Conservation (phyloP, 2,329 filamentous ascomycete species). For the Calcarisporium arbuscula region DNA sequence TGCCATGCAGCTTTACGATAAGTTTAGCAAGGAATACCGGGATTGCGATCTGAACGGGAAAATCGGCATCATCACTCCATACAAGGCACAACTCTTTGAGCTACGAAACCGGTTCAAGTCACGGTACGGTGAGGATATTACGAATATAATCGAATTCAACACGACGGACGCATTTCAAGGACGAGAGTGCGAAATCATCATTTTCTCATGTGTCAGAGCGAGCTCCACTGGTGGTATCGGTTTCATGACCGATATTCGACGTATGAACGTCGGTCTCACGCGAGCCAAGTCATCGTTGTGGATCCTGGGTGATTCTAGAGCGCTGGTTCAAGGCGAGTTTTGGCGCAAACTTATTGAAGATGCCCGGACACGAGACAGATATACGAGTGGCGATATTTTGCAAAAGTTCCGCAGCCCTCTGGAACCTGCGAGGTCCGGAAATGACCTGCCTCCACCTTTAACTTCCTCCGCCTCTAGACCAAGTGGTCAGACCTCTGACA, state of each 20-base stretch:
- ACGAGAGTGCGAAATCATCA: constrained; percentile 94
- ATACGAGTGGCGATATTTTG: constrained; percentile 61
- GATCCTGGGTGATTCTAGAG: constrained; percentile 88
- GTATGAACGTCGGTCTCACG: constrained; percentile 98
- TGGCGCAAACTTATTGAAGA: constrained; percentile 85
- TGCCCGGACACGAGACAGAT: constrained; percentile 65
- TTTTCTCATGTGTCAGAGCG: constrained; percentile 96
- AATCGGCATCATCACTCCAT: constrained; percentile 95
- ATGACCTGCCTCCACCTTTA: constrained; percentile 9
- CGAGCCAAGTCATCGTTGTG: constrained; percentile 94
- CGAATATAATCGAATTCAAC: constrained; percentile 87
- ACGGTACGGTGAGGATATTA: constrained; percentile 68
- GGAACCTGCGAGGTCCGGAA: constrained; percentile 24
- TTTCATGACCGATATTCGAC: constrained; percentile 95
- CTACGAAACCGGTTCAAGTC: constrained; percentile 68
- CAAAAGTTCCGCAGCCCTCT: constrained; percentile 41
- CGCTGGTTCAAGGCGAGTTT: constrained; percentile 79
- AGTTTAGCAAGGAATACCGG: constrained; percentile 67
- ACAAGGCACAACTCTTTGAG: constrained; percentile 85
- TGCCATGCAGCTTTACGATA: constrained; percentile 76
- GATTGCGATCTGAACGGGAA: constrained; percentile 69
- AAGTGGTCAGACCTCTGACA: not conserved
- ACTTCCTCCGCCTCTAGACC: too few relatives aligned
- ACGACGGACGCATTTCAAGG: constrained; percentile 98
- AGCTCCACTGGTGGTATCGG: constrained; percentile 91